These are phyloP conservation scores for Daedaleopsis nitida DNA, from an alignment of 768 basidiomycete genomes.

Conservation along the genomic window DNA sequence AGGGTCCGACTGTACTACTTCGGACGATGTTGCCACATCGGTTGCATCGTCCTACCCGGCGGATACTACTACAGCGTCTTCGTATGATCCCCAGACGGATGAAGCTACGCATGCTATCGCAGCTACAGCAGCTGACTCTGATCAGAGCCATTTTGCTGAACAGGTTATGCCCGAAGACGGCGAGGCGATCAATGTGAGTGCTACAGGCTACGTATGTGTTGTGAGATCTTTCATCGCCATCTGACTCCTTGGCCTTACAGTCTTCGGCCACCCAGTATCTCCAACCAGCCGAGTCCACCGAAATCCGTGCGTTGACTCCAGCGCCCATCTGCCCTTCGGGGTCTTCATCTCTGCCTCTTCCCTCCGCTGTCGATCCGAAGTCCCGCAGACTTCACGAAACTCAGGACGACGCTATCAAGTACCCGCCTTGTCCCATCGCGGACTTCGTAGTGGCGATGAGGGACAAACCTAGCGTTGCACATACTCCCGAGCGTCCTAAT, in stretches of 20 bases:
- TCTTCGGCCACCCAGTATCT: neutral
- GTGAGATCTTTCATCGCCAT: too few species aligned
- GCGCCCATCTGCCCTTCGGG: neutral
- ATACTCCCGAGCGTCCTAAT: conserved; percentile 15
- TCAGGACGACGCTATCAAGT: neutral
- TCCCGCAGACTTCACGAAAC: neutral
- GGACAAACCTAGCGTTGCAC: neutral
- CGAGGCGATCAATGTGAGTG: neutral
- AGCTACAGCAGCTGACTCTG: too few species aligned
- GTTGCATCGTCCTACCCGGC: too few species aligned
- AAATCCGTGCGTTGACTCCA: neutral
- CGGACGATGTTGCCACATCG: too few species aligned
- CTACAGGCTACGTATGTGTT: neutral
- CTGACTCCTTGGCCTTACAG: too few species aligned
- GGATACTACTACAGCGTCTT: too few species aligned
- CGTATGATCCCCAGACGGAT: too few species aligned
- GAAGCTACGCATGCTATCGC: too few species aligned
- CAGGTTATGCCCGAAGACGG: neutral
- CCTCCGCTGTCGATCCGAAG: neutral
- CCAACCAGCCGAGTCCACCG: neutral
- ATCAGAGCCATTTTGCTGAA: too few species aligned
- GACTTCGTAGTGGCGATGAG: neutral
- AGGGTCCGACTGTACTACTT: too few species aligned
- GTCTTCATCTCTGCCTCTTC: neutral
- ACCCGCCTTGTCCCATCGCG: neutral